Base-by-base conservation (phyloP, 2,329 filamentous ascomycete species). In the Tolypocladium album region DNA sequence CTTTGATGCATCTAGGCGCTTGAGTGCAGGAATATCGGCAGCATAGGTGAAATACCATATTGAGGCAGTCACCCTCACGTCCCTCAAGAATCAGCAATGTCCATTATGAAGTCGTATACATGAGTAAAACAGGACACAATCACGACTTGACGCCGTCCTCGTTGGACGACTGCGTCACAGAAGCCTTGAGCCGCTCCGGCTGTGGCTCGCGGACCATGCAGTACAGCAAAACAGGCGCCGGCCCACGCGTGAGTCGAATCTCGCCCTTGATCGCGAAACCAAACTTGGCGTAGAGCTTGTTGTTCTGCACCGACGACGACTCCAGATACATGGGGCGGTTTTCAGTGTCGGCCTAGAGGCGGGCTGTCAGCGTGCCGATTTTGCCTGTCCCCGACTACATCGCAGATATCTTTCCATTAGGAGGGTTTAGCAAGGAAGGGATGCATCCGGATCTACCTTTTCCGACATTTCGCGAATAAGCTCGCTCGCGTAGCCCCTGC, bases 121-220 rank as follows among this genome's bases (percentile, higher is more conserved):
- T 8, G 17, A 12, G 13, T 2, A 6, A 8, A 17, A 20, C 31
- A 22, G 22, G 20, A 38, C 15, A 11, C 1, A 31, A 38, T 58
- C 34, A 64, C 9, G 31, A 50, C 42, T 63, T 62, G 47, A 52
- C 56, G 15, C 39, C 59, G 31, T 55, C 31, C 27, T 64, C 63
- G 40, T 42, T 61, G 15, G 60, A 61, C 31, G 58, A 61, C 55
- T 61, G 55, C 24, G 60, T 61, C 22, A 57, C 42, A 20, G 45
- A 61, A 39, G 55, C 60, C 53, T 56, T 58, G 24, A 61, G 63
- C 59, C 70, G 68, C 59, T 65, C 65, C 56, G 64, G 65, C 67
- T 75, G 76, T 58, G 89, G 88, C 78, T 92, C 88, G 62, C 89
- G 81, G 58, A 93, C 87, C 90, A 95, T 95, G 74, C 92, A 88